Base-by-base conservation (phyloP, 805 yeast species). In the Saturnispora zaruensis region DNA sequence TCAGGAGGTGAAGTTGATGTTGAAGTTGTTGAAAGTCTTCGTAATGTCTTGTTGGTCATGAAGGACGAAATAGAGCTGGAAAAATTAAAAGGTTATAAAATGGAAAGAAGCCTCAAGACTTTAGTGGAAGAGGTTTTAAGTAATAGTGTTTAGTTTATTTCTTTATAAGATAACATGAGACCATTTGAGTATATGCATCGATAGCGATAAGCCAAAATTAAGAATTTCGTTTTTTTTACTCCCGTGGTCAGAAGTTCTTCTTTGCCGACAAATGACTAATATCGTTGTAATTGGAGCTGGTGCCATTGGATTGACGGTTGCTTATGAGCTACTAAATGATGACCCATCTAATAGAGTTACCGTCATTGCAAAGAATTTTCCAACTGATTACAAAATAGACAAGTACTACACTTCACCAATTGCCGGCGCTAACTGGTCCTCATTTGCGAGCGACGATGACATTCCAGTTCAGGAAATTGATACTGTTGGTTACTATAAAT, bases 401-500 rank as follows among this genome's bases (percentile, higher is more conserved):
- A 52, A 57, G 3, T 72, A 72, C 8, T 82, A 78, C 59, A 73
- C 85, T 3, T 79, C 84, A 0, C 87, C 87, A 3, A 77, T 71
- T 60, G 88, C 87, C 0, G 88, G 88, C 4, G 89, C 87, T 43
- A 78, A 82, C 56, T 82, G 87, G 86, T 71, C 69, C 44, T 76
- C 84, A 11, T 78, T 79, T 64, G 87, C 85, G 2, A 38, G 53
- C 1, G 67, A 68, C 4, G 78, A 77, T 20, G 66, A 62, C 26
- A 47, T 44, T 6, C 56, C 53, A 26, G 59, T 58, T 44, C 66
- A 66, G 51, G 60, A 64, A n/a, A 59, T 65, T 51, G 88, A 82
- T 57, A 63, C 64, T 28, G 63, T 71, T 3, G 78, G 77, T 0
- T 83, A 82, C 56, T 55, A 55, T 25, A 71, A 67, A 52, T 74